Base-by-base conservation (phyloP, 1,284 basidiomycete species). In the Cutaneotrichosporon cutaneum region DNA sequence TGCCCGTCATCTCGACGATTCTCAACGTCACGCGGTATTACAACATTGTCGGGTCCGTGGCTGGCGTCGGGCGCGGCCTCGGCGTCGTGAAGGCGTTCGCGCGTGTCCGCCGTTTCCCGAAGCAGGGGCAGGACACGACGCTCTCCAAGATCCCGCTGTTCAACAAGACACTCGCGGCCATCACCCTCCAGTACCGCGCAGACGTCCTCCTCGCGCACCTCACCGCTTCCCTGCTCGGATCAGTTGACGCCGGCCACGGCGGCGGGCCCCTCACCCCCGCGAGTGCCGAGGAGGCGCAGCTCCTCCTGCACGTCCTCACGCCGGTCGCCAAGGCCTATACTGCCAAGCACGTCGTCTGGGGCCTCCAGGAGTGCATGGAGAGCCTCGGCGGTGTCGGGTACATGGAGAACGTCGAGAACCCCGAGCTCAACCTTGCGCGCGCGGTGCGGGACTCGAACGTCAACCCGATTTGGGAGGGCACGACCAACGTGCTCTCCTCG, bases 401-500 rank as follows among this genome's bases (percentile, higher is more conserved):
- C 69, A 90, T 92, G 88, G 88, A 90, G 70, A 89, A 92, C 72
- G 87, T 85, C 56, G 85, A 83, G 1, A 83, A 89, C 58, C 68
- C 60, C 62, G 84, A 83, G 47, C 47, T 66, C 50, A 66, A 66
- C 65, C 35, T 66, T 26, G 65, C 65, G 10, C 26, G 61, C n/a
- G 67, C 83, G 56, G 84, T 88, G 42, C 81, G 86, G 8, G 89
- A 91, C 77, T 80, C 82, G 2, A 74, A 88, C 9, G 90, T 90
- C 10, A 88, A 91, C 79, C 86, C 86, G 67, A 90, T 92, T 54
- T 92, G 90, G 90, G 90, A 92, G 77, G 90, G 88, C 0, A 90
- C 88, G 36, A 59, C 58, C 18, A 62, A 66, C 32, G 62, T 66
- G 3, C 59, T 66, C 7, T 53, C 61, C 3, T 63, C 61, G n/a